Conservation (phyloP, 805 yeast genomes). For the Brettanomyces bruxellensis region DNA sequence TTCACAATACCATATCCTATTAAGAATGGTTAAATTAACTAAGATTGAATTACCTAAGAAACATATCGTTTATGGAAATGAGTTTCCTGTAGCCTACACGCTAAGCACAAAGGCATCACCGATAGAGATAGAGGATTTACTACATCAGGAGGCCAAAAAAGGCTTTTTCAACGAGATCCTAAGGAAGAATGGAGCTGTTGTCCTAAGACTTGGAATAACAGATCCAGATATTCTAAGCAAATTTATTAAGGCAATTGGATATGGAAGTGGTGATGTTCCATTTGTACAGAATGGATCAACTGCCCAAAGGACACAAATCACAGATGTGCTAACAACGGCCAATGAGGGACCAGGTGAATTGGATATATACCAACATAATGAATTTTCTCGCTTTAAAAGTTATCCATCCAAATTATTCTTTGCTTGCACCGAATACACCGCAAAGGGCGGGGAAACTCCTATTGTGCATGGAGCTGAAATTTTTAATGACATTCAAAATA, state of each 20-base stretch:
- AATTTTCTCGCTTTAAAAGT: conserved; percentile 22
- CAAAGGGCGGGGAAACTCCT: conserved; percentile 27
- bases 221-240: conserved; percentile 16
- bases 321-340: conserved; percentile 22
- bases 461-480: conserved; percentile 26
- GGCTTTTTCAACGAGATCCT: conserved; percentile 19
- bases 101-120: background rate
- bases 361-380: conserved; percentile 24
- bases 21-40: background rate
- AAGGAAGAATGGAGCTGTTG: conserved; percentile 23
- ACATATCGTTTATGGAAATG: conserved; percentile 13
- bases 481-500: conserved; percentile 12
- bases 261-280: conserved; percentile 12
- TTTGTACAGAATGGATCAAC: conserved; percentile 25
- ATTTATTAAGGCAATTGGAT: conserved; percentile 16
- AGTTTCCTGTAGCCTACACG: conserved; percentile 12
- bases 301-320: conserved; percentile 20
- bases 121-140: conserved; percentile 3
- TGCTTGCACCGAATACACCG: conserved; percentile 14
- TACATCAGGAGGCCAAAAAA: conserved; percentile 10
- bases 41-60: conserved; percentile 6
- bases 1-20: too few relatives aligned
- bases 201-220: conserved; percentile 16
- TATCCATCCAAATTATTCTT: conserved; percentile 22
- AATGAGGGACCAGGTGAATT: conserved; percentile 22